Conservation (phyloP, 2,329 filamentous ascomycete species). For the Tolypocladium paradoxum region DNA sequence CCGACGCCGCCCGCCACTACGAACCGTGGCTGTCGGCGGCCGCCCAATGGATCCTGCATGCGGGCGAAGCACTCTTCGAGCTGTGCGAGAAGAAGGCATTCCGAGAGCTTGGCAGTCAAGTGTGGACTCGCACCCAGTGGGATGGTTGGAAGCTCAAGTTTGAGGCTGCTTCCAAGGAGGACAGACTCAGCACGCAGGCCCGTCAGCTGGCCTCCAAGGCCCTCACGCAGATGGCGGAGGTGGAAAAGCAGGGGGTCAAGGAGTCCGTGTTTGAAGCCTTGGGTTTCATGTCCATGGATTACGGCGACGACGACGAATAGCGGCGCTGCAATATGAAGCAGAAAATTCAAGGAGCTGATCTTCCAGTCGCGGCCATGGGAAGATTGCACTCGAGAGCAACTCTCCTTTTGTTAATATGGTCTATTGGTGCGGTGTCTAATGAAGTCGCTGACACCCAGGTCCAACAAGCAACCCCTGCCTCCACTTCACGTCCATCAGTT, state of each 20-base stretch:
- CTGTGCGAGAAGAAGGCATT: not conserved
- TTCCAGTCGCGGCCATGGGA: not conserved
- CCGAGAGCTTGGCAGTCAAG: not conserved
- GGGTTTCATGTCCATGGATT: not conserved
- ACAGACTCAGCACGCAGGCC: not conserved
- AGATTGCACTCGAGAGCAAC: not conserved
- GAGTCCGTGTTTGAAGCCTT: not conserved
- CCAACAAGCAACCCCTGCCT: not conserved
- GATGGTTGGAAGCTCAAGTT: not conserved
- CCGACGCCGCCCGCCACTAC: not conserved
- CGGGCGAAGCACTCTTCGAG: not conserved
- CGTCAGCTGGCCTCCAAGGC: not conserved
- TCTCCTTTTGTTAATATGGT: not conserved
- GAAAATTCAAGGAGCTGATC: not conserved
- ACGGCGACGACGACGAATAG: not conserved
- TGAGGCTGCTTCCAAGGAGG: not conserved
- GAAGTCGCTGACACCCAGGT: not conserved
- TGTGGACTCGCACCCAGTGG: not conserved
- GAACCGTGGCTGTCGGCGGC: not conserved
- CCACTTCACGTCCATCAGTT: constrained; percentile 5
- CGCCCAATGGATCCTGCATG: not conserved
- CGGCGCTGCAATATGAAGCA: not conserved
- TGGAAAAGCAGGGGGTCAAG: not conserved
- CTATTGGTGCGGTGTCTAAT: not conserved
- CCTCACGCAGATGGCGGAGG: not conserved